Evolutionary conservation across 1,284 basidiomycete species (phyloP).

Genomic region (Apiotrichum porosum): DNA sequence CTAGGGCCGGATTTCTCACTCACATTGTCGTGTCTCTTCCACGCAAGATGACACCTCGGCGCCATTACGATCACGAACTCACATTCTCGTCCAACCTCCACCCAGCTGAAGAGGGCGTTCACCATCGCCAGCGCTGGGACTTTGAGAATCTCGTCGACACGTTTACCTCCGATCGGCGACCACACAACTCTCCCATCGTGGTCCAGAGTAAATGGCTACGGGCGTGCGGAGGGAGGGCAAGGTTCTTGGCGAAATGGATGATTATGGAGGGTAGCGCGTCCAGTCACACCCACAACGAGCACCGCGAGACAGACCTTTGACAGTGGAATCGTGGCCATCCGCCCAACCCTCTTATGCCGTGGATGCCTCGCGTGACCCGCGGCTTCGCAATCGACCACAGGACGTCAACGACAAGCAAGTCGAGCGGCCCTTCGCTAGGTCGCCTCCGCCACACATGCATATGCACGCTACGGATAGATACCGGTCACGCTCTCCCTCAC

Average conservation of each 20-base stretch:
- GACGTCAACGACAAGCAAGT: neutral
- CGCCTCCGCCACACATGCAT: neutral
- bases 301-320: too few species aligned
- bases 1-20: neutral
- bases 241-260: neutral
- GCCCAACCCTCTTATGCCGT: neutral
- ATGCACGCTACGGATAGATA: too few species aligned
- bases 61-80: neutral
- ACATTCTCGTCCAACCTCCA: neutral
- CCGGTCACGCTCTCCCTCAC: too few species aligned
- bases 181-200: neutral
- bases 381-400: neutral
- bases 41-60: too few species aligned
- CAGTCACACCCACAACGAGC: too few species aligned
- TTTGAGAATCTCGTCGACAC: slow-evolving; percentile 1
- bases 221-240: neutral
- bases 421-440: neutral
- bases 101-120: neutral
- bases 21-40: slow-evolving; percentile 2
- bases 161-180: neutral
- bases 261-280: too few species aligned
- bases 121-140: neutral
- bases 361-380: neutral
- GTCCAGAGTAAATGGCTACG: slow-evolving; percentile 4
- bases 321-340: too few species aligned